These are phyloP conservation scores for Nepenthes mirabilis DNA, from an alignment of 148 eudicot genomes.

Conservation along the genomic window DNA sequence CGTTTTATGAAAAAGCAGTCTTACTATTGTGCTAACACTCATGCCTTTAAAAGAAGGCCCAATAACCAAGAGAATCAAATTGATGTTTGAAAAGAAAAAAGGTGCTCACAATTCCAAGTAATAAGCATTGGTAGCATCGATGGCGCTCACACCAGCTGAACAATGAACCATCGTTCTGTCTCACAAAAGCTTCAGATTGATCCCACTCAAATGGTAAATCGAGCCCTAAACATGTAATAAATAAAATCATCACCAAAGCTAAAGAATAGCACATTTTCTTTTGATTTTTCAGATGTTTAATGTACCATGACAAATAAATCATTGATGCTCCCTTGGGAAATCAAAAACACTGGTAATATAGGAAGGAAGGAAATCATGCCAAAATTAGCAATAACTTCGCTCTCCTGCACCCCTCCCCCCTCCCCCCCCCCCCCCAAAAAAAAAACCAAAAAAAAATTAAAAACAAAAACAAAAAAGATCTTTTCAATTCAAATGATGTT, in stretches of 20 bases:
- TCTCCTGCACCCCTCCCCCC: too few relatives aligned
- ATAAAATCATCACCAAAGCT: not conserved
- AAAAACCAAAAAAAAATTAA: not conserved
- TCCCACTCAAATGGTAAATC: slow-evolving; percentile 82
- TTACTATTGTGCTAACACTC: too few relatives aligned
- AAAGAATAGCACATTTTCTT: not conserved
- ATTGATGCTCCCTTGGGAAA: too few relatives aligned
- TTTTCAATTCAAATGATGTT: too few relatives aligned
- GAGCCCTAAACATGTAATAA: slow-evolving; percentile 42
- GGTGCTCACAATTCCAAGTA: slow-evolving; percentile 61
- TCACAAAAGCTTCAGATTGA: slow-evolving; percentile 65
- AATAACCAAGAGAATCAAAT: not conserved
- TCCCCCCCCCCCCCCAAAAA: too few relatives aligned
- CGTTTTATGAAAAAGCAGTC: too few relatives aligned
- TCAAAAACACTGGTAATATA: too few relatives aligned
- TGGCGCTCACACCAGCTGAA: slow-evolving; percentile 94
- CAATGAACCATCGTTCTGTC: slow-evolving; percentile 78
- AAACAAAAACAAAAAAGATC: not conserved
- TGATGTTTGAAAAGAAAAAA: not conserved
- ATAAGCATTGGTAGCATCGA: slow-evolving; percentile 58
- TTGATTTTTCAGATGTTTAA: not conserved
- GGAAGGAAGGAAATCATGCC: too few relatives aligned
- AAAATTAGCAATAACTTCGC: too few relatives aligned
- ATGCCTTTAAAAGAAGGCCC: too few relatives aligned
- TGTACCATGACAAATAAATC: too few relatives aligned